These are phyloP conservation scores for Astrothelium macrocarpum DNA, from an alignment of 495 filamentous ascomycete species.

Conservation along the genomic window DNA sequence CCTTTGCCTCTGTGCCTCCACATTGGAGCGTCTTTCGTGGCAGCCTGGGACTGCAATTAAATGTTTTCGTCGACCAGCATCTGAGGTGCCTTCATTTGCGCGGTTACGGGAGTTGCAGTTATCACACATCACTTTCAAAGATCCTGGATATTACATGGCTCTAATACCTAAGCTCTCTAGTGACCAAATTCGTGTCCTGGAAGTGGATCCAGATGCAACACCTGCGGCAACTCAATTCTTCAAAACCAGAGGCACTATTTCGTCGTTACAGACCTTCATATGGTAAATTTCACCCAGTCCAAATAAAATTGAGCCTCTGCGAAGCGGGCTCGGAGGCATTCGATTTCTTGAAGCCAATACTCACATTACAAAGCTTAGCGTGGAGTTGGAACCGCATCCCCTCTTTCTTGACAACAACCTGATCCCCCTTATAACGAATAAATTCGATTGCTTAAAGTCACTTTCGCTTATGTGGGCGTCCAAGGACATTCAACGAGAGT, in stretches of 20 bases:
- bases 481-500: not conserved
- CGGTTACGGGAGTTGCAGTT: not conserved
- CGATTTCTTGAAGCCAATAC: not conserved
- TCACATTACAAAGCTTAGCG: not conserved
- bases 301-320: not conserved
- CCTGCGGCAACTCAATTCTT: not conserved
- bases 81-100: not conserved
- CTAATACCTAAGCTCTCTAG: not conserved
- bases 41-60: not conserved
- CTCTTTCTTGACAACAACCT: not conserved
- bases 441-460: not conserved
- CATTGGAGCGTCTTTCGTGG: not conserved
- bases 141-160: not conserved
- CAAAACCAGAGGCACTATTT: not conserved
- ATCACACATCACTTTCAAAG: not conserved
- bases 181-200: not conserved
- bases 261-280: not conserved
- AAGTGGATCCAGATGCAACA: not conserved
- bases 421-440: not conserved
- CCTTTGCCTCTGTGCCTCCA: not conserved
- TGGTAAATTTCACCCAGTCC: not conserved
- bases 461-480: not conserved
- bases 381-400: not conserved
- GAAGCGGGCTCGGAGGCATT: not conserved
- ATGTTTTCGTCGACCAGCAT: not conserved